Evolutionary conservation across 768 basidiomycete species (phyloP), one percentile per base, ranked within the genome.

Genomic region (Lactarius vividus): DNA sequence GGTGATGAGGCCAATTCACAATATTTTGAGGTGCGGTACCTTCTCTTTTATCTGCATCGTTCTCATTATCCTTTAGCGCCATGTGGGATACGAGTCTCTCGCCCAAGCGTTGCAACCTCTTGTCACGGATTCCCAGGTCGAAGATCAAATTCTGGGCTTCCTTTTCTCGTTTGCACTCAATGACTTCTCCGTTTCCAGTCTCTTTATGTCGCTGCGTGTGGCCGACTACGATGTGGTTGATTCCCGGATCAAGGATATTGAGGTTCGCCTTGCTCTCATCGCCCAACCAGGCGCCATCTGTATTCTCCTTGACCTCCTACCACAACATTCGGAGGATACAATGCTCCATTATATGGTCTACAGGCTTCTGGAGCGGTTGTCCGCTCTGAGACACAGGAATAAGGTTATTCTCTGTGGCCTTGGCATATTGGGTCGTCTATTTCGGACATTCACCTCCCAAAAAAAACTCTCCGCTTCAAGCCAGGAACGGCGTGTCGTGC

Each of bases 31-130:
- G 91, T 91, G 63, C 33, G 85, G 78, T 18, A 3, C 26, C 26
- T 29, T 18, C 9, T 66, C 28, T 28, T 37, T n/a, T 35, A 15
- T 49, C 52, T 20, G 46, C 11, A 16, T 42, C 20, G 52, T 61
- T 16, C 49, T 65, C 18, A 66, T 61, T 56, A 23, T 67, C 23
- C 4, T 40, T 28, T 63, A 88, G 84, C 79, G 74, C 26, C 77
- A 77, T 46, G 86, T 94, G 10, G 89, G 91, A 6, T 92, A 87
- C 63, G 78, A 83, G 33, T 82, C 85, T 0, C 79, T 95, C 49
- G 78, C 80, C 10, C 81, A 86, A 59, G 86, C 92, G 0, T 75
- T 91, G 23, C 74, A 79, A 33, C 77, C 79, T 3, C 82, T 91
- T 57, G 76, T 86, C 35, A 74, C 77, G 26, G 81, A 84, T 65